Evolutionary conservation across 768 basidiomycete genomes (phyloP).

Genomic region (Holtermannia corniformis): DNA sequence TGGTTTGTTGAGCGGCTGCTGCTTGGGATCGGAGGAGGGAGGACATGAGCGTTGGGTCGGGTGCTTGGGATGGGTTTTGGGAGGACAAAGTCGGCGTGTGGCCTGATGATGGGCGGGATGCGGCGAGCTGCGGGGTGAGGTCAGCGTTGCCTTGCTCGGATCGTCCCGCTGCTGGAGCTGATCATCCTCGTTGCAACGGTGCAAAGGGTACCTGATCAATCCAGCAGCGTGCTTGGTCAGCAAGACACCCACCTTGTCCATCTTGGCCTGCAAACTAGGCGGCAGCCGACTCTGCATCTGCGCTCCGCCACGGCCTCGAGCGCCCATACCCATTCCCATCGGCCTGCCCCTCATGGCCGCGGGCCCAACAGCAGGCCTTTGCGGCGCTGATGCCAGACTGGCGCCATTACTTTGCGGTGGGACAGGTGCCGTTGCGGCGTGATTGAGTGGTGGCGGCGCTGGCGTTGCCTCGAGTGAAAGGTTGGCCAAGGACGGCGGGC

Average conservation of each 20-base stretch:
- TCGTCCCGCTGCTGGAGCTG: too few species aligned
- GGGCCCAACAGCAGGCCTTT: background rate
- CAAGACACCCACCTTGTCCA: constrained; percentile 70
- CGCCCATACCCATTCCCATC: constrained; percentile 32
- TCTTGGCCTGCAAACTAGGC: constrained; percentile 80
- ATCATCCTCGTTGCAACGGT: too few species aligned
- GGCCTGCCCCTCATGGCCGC: constrained; percentile 11
- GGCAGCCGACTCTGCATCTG: constrained; percentile 51
- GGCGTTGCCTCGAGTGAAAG: too few species aligned
- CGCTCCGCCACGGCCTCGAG: constrained; percentile 3
- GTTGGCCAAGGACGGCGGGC: too few species aligned
- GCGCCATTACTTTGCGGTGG: too few species aligned
- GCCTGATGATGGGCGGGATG: constrained; percentile 14
- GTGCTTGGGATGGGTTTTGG: constrained; percentile 11
- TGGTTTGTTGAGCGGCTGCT: constrained; percentile 6
- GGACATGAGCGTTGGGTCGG: constrained; percentile 36
- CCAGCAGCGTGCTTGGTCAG: too few species aligned
- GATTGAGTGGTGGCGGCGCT: too few species aligned
- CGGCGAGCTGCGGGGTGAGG: constrained; percentile 28
- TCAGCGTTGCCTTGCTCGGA: too few species aligned
- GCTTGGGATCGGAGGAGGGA: constrained; percentile 37
- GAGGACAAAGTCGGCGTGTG: constrained; percentile 7
- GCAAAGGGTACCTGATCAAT: too few species aligned
- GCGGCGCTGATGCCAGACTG: too few species aligned
- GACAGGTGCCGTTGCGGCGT: too few species aligned